Percentiles rank a stretch among this genome's conserved stretches.
phyloP scores from a whole-genome alignment of 331 rosid genomes.

The Acacia pycnantha region DNA sequence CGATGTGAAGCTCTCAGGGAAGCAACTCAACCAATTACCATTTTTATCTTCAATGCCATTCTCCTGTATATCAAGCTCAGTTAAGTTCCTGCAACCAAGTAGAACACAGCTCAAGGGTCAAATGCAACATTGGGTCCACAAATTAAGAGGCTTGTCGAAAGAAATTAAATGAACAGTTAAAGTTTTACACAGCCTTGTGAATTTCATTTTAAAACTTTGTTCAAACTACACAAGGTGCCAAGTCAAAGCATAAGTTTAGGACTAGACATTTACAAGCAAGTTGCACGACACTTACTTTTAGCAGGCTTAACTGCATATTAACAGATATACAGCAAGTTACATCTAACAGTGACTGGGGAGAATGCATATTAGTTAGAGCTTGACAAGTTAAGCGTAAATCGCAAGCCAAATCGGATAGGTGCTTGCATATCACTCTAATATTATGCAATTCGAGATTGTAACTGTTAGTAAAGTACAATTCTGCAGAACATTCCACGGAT shows the following conservation, averaged over 20 bases:
- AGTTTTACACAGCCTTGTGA: background rate
- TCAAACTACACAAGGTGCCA: background rate
- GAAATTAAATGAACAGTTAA: background rate
- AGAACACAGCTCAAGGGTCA: conserved; percentile 18
- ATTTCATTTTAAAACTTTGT: conserved; percentile 5
- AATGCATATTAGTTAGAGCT: background rate
- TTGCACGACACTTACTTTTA: background rate
- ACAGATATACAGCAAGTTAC: conserved; percentile 1
- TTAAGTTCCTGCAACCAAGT: conserved; percentile 61
- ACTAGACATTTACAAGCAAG: background rate
- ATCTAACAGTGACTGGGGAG: background rate
- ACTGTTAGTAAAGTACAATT: conserved; percentile 15
- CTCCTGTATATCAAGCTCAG: conserved; percentile 80
- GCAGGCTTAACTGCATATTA: background rate
- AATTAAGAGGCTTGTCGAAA: background rate
- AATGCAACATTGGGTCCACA: conserved; percentile 18
- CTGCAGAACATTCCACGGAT: background rate
- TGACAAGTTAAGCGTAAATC: background rate
- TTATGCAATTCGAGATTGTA: background rate
- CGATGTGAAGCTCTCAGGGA: conserved; percentile 74
- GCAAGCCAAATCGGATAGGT: background rate
- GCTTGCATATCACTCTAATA: background rate
- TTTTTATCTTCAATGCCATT: conserved; percentile 61
- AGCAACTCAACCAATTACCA: conserved; percentile 81
- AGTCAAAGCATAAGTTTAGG: background rate